Evolutionary conservation across 805 yeast genomes (phyloP).

Genomic region (Suhomyces prunicola): DNA sequence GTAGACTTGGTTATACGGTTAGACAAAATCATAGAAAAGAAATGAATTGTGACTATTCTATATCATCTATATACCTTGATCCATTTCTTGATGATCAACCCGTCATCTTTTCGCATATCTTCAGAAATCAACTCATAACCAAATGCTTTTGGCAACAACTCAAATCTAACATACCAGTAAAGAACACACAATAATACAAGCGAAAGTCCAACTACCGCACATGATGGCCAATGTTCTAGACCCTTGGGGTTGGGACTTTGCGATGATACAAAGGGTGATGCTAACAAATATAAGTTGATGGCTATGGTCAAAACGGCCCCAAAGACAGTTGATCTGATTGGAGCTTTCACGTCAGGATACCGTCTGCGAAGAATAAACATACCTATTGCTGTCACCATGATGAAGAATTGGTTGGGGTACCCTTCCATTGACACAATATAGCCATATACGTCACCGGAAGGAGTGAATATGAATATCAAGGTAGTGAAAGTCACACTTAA

Average conservation of each 20-base stretch:
- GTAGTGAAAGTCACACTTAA: constrained; percentile 44
- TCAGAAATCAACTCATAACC: constrained; percentile 45
- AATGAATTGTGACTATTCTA: neutral
- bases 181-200: constrained; percentile 42
- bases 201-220: constrained; percentile 44
- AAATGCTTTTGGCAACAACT: constrained; percentile 43
- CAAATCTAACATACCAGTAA: constrained; percentile 57
- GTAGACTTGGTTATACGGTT: constrained; percentile 14
- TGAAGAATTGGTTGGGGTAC: constrained; percentile 48
- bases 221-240: constrained; percentile 44
- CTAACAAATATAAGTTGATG: constrained; percentile 45
- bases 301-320: constrained; percentile 48
- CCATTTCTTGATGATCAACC: constrained; percentile 59
- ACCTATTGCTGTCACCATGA: constrained; percentile 54
- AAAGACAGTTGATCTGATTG: constrained; percentile 47
- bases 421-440: constrained; percentile 52
- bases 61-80: constrained; percentile 23
- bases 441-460: constrained; percentile 50
- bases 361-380: constrained; percentile 51
- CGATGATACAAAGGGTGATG: constrained; percentile 46
- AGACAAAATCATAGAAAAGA: constrained; percentile 11
- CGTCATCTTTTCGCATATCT: constrained; percentile 49
- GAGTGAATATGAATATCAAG: constrained; percentile 35
- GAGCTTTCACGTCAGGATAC: constrained; percentile 47
- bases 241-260: constrained; percentile 40